These are phyloP conservation scores for Lasiodiplodia citricola DNA, from an alignment of 2,329 filamentous ascomycete genomes.

Conservation along the genomic window DNA sequence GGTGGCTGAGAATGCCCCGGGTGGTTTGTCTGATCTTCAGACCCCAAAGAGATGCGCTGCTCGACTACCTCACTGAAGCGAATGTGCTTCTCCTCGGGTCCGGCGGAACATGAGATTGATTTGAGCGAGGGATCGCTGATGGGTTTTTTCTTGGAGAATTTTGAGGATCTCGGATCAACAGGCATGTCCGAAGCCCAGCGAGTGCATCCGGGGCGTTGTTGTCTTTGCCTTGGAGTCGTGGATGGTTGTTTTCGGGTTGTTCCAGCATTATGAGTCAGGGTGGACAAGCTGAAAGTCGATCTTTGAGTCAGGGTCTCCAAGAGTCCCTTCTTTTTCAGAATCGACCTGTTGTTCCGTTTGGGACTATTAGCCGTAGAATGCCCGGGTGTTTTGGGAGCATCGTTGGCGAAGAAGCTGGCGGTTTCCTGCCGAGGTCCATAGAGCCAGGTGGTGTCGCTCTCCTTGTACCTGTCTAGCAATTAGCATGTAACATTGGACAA, in stretches of 20 bases:
- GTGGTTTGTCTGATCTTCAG: constrained; percentile 81
- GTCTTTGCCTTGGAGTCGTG: too few species aligned
- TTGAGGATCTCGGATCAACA: constrained; percentile 67
- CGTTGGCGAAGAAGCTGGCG: constrained; percentile 58
- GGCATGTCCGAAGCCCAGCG: constrained; percentile 35
- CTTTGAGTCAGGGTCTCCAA: too few species aligned
- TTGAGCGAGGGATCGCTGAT: constrained; percentile 67
- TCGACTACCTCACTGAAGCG: constrained; percentile 96
- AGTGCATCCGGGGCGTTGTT: too few species aligned
- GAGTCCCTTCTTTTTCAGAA: too few species aligned
- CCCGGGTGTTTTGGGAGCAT: constrained; percentile 55
- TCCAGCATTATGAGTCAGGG: too few species aligned
- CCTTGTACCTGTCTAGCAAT: constrained; percentile 75
- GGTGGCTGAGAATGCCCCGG: constrained; percentile 58
- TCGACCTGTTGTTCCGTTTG: too few species aligned
- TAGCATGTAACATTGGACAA: constrained; percentile 32
- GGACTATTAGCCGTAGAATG: too few species aligned
- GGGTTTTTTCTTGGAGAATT: constrained; percentile 65
- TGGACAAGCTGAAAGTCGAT: too few species aligned
- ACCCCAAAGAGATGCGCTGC: constrained; percentile 90
- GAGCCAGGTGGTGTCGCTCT: constrained; percentile 96
- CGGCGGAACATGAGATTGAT: constrained; percentile 71
- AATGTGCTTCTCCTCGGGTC: constrained; percentile 77
- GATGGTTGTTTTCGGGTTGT: too few species aligned
- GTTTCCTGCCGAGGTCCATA: constrained; percentile 89